Conservation (phyloP, 202 grass and related monocot genomes). For the Saccharum hybrid region DNA sequence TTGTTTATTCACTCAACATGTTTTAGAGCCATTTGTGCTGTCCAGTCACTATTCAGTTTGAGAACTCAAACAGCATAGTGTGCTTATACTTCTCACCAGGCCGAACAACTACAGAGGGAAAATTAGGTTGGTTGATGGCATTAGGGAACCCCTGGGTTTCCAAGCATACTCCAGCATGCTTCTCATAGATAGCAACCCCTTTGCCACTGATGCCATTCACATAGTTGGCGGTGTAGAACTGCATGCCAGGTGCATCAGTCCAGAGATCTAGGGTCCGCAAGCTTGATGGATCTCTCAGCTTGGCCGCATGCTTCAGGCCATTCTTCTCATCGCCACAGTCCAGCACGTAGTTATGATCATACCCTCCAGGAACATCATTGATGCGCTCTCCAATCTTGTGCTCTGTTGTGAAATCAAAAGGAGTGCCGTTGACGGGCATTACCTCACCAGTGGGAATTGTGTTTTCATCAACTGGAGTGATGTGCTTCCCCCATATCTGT, state of each 20-base stretch:
- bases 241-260: constrained; percentile 74
- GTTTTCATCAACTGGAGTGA: constrained; percentile 76
- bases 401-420: constrained; percentile 75
- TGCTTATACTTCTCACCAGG: constrained; percentile 84
- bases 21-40: constrained; percentile 10
- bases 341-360: constrained; percentile 88
- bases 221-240: constrained; percentile 89
- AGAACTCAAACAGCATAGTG: constrained; percentile 82
- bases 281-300: constrained; percentile 60
- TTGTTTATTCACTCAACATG: constrained; percentile 41
- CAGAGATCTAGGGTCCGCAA: constrained; percentile 64
- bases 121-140: constrained; percentile 78
- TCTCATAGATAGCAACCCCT: constrained; percentile 58
- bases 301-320: constrained; percentile 72
- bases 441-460: constrained; percentile 81
- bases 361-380: constrained; percentile 60
- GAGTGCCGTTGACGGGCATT: constrained; percentile 55
- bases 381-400: constrained; percentile 63
- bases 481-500: constrained; percentile 68
- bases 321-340: constrained; percentile 62
- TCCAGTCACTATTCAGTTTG: constrained; percentile 29
- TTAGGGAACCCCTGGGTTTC: constrained; percentile 97
- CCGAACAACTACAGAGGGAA: constrained; percentile 65
- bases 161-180: constrained; percentile 73
- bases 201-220: constrained; percentile 71